Percentiles rank a stretch among this genome's conserved stretches.
Conservation (phyloP, 2,329 filamentous ascomycete species). For the Coccinonectria pachysandricola region DNA sequence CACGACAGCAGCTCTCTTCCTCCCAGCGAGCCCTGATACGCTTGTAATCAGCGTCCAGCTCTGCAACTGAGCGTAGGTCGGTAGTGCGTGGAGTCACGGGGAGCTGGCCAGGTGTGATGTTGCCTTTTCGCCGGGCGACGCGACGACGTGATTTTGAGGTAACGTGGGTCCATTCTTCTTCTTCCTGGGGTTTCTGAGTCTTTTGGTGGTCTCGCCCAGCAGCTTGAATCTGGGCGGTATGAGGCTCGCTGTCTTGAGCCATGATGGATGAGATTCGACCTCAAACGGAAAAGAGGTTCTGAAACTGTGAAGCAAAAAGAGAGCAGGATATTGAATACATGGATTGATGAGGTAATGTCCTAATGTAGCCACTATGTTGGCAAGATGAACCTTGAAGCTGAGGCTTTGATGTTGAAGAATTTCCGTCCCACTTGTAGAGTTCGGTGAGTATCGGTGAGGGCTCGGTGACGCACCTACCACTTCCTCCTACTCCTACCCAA, state of each 20-base stretch:
- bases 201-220: constrained; percentile 1
- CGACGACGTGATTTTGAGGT: constrained; percentile 13
- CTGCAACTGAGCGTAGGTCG: constrained; percentile 12
- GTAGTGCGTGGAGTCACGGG: constrained; percentile 5
- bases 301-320: too few relatives aligned
- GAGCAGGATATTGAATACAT: too few relatives aligned
- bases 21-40: constrained; percentile 19
- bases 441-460: constrained; percentile 13
- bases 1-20: constrained; percentile 14
- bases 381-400: constrained; percentile 6
- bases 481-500: constrained; percentile 1
- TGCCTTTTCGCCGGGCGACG: too few relatives aligned
- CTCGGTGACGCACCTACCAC: constrained; percentile 1
- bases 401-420: too few relatives aligned
- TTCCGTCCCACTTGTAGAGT: too few relatives aligned
- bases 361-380: too few relatives aligned
- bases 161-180: constrained; percentile 17
- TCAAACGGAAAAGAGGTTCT: too few relatives aligned
- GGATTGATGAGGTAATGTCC: too few relatives aligned
- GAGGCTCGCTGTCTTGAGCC: too few relatives aligned
- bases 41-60: constrained; percentile 22
- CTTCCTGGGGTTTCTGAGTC: constrained; percentile 2
- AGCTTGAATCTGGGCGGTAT: constrained; percentile 10
- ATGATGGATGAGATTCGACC: neutral
- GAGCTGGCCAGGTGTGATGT: constrained; percentile 2